phyloP scores from a whole-genome alignment of 2,329 filamentous ascomycete species.

The Apiospora kogelbergensis region DNA sequence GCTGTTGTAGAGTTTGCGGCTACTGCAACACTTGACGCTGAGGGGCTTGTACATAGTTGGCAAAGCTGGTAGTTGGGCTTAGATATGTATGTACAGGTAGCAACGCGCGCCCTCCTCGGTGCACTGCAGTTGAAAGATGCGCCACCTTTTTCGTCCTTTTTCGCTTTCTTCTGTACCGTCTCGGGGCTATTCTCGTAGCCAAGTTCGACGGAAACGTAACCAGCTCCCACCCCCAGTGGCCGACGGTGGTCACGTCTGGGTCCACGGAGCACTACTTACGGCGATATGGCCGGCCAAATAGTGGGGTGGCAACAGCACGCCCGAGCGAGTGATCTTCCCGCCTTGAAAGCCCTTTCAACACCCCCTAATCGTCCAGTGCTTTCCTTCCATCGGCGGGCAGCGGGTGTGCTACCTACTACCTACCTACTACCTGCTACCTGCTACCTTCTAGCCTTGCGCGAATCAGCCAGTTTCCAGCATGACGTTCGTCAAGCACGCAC shows the following conservation, averaged over 20 bases:
- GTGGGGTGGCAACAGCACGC: constrained; percentile 39
- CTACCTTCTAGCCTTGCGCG: background rate
- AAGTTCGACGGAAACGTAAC: background rate
- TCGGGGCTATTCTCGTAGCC: constrained; percentile 11
- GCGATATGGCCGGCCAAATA: constrained; percentile 60
- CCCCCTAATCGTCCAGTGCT: background rate
- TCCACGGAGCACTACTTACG: constrained; percentile 39
- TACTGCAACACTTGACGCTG: background rate
- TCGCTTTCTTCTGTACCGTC: background rate
- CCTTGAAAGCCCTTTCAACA: background rate
- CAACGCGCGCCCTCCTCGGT: background rate
- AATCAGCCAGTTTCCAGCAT: constrained; percentile 3
- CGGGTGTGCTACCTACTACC: background rate
- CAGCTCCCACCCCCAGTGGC: constrained; percentile 12
- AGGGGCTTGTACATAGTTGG: background rate
- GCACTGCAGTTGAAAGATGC: too few relatives aligned
- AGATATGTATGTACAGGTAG: background rate
- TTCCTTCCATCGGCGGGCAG: background rate
- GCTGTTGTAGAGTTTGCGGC: background rate
- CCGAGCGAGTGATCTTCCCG: constrained; percentile 3
- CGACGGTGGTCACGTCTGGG: constrained; percentile 15
- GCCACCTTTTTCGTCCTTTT: background rate
- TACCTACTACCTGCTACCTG: too few relatives aligned
- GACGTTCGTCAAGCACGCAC: background rate
- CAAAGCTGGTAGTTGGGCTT: background rate